Evolutionary conservation across 257 asterid genomes (phyloP).

Genomic region (Salvia hispanica): DNA sequence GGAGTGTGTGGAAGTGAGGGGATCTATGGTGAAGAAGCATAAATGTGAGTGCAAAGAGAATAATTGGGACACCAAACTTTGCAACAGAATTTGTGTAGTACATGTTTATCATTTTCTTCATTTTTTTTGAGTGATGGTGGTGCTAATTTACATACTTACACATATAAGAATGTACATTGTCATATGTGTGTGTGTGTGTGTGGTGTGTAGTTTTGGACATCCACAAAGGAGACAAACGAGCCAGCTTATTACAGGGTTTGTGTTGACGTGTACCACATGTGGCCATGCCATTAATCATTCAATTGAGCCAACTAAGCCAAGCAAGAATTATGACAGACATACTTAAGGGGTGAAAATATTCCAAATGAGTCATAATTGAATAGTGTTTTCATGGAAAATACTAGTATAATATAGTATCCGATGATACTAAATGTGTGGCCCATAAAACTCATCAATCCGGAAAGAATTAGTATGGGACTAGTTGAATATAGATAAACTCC

Average conservation of each 20-base stretch:
- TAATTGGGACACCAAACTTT: slow-evolving; percentile 56
- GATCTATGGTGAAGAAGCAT: slow-evolving; percentile 54
- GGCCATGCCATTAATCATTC: not conserved
- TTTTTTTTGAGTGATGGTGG: too few relatives aligned
- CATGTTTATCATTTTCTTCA: not conserved
- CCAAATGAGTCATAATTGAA: not conserved
- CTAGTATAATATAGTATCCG: too few relatives aligned
- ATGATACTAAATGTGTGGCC: not conserved
- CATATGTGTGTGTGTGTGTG: not conserved
- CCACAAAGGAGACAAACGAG: not conserved
- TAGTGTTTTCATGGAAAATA: not conserved
- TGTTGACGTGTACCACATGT: not conserved
- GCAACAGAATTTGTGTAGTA: slow-evolving; percentile 31
- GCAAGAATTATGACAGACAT: too few relatives aligned
- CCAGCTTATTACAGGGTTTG: not conserved
- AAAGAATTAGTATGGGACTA: too few relatives aligned
- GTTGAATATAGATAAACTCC: too few relatives aligned
- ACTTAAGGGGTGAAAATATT: too few relatives aligned
- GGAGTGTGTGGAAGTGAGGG: slow-evolving; percentile 41
- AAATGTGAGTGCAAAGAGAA: slow-evolving; percentile 56
- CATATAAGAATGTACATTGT: not conserved
- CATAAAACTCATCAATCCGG: not conserved
- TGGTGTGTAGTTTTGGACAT: too few relatives aligned
- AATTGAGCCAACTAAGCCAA: not conserved
- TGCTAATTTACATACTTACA: too few relatives aligned